phyloP scores from a whole-genome alignment of 2,329 filamentous ascomycete species.

The Pseudonectria foliicola region DNA sequence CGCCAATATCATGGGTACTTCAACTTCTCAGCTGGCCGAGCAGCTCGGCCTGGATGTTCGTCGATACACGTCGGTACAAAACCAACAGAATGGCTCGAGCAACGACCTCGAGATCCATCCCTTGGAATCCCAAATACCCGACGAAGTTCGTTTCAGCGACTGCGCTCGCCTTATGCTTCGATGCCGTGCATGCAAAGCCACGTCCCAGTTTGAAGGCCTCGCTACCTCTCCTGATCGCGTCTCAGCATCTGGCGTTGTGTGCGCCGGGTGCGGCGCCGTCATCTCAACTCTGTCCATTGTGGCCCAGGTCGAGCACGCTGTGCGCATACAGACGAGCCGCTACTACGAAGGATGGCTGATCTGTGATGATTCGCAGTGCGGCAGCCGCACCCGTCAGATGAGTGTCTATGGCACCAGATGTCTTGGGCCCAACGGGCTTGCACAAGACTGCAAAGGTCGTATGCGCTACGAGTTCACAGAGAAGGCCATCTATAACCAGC shows the following conservation, averaged over 20 bases:
- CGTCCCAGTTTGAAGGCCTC: slow-evolving; percentile 71
- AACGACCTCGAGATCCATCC: slow-evolving; percentile 73
- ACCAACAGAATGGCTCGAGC: slow-evolving; percentile 40
- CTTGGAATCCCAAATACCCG: slow-evolving; percentile 88
- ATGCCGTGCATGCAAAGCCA: slow-evolving; percentile 72
- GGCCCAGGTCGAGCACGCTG: slow-evolving; percentile 79
- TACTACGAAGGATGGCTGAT: slow-evolving; percentile 93
- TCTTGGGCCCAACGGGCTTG: slow-evolving; percentile 78
- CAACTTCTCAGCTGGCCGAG: slow-evolving; percentile 81
- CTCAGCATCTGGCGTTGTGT: slow-evolving; percentile 68
- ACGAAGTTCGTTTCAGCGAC: slow-evolving; percentile 80
- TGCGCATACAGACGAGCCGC: slow-evolving; percentile 67
- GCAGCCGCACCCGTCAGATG: slow-evolving; percentile 82
- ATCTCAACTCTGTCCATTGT: slow-evolving; percentile 69
- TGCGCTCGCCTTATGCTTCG: slow-evolving; percentile 69
- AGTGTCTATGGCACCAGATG: slow-evolving; percentile 88
- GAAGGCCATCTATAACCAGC: slow-evolving; percentile 89
- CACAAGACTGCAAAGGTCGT: slow-evolving; percentile 72
- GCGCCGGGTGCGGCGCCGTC: slow-evolving; percentile 57
- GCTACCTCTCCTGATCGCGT: slow-evolving; percentile 50
- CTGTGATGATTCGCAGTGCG: slow-evolving; percentile 84
- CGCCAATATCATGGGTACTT: slow-evolving; percentile 89
- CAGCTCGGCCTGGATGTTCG: slow-evolving; percentile 86
- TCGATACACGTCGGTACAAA: slow-evolving; percentile 59
- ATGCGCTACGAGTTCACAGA: slow-evolving; percentile 88